Percentiles rank a stretch among this genome's conserved stretches.
These are phyloP conservation scores for Diplosphaera chodatii DNA, from an alignment of 139 green algal genomes.

Conservation along the genomic window DNA sequence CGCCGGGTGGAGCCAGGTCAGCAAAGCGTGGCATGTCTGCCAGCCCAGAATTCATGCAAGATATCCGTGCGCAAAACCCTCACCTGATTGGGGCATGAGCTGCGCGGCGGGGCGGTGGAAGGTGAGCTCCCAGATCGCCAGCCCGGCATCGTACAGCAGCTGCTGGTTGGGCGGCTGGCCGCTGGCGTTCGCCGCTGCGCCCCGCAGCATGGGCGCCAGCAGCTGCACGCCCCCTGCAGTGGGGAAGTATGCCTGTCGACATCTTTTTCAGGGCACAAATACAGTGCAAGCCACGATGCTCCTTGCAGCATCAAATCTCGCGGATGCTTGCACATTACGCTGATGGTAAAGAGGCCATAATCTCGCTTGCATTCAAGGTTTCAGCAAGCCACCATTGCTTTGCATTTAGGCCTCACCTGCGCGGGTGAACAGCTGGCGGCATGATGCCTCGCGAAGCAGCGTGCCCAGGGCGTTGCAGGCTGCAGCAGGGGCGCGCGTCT, in stretches of 20 bases:
- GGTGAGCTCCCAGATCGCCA: slow-evolving; percentile 89
- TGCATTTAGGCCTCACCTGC: no score
- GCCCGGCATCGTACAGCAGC: slow-evolving; percentile 87
- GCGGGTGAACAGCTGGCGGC: slow-evolving; percentile 54
- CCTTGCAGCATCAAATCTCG: no score
- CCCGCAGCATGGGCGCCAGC: slow-evolving; percentile 60
- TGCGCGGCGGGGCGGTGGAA: slow-evolving; percentile 65
- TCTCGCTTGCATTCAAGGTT: no score
- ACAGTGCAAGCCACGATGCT: no score
- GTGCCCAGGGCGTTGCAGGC: slow-evolving; percentile 56
- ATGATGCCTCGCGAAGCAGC: slow-evolving; percentile 68
- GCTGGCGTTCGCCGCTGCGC: slow-evolving; percentile 15
- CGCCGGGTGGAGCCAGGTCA: no score
- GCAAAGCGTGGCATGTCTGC: no score
- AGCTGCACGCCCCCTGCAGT: slow-evolving; percentile 41
- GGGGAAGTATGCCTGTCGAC: no score
- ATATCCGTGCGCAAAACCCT: not conserved
- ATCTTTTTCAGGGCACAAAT: no score
- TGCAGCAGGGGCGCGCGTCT: slow-evolving; percentile 40
- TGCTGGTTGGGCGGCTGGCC: slow-evolving; percentile 53
- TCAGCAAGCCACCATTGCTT: no score
- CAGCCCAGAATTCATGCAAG: no score
- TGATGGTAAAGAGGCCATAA: no score
- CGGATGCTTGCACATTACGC: no score
- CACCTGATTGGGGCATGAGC: slow-evolving; percentile 33